A percentile compares a stretch with the other conserved stretches of the same genome.
phyloP scores from a whole-genome alignment of 495 filamentous ascomycete genomes.

The Hypoxylon trugodes region DNA sequence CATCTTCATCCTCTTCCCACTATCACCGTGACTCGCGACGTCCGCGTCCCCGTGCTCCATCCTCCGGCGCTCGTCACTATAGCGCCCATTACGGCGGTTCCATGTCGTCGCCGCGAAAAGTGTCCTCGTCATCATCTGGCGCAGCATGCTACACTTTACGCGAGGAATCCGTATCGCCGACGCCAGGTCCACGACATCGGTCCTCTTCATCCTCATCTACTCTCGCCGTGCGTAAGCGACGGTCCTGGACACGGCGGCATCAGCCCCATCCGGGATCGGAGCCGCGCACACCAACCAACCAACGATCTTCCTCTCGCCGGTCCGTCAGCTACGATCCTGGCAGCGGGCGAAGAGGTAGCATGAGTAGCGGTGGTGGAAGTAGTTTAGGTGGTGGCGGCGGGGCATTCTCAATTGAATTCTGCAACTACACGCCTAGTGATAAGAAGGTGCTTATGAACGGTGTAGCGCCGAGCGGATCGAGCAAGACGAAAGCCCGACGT shows the following conservation, averaged over 20 bases:
- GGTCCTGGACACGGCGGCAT: constrained; percentile 31
- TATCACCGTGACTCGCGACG: constrained; percentile 41
- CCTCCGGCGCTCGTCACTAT: constrained; percentile 52
- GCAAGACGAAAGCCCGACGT: constrained; percentile 90
- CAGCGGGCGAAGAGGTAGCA: constrained; percentile 2
- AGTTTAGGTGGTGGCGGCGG: constrained; percentile 32
- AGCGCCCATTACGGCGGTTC: constrained; percentile 15
- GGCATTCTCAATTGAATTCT: constrained; percentile 70
- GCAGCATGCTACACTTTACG: constrained; percentile 33
- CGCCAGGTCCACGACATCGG: constrained; percentile 24
- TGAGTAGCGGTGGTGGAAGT: constrained; percentile 5
- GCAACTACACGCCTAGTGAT: constrained; percentile 91
- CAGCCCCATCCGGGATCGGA: constrained; percentile 7
- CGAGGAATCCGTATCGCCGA: constrained; percentile 35
- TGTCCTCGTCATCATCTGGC: constrained; percentile 17
- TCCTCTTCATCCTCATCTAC: constrained; percentile 27
- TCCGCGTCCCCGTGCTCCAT: constrained; percentile 53
- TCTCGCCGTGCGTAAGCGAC: constrained; percentile 41
- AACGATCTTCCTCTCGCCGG: constrained; percentile 7
- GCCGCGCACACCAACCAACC: constrained; percentile 28
- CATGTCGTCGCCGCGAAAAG: constrained; percentile 50
- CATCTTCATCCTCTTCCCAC: constrained; percentile 5
- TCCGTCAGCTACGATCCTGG: constrained; percentile 12
- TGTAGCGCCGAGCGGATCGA: constrained; percentile 88
- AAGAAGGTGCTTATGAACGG: constrained; percentile 82